A percentile compares a stretch with the other conserved stretches of the same genome.
These are phyloP conservation scores for Knoxdaviesia capensis DNA, from an alignment of 2,329 filamentous ascomycete genomes.

Conservation along the genomic window DNA sequence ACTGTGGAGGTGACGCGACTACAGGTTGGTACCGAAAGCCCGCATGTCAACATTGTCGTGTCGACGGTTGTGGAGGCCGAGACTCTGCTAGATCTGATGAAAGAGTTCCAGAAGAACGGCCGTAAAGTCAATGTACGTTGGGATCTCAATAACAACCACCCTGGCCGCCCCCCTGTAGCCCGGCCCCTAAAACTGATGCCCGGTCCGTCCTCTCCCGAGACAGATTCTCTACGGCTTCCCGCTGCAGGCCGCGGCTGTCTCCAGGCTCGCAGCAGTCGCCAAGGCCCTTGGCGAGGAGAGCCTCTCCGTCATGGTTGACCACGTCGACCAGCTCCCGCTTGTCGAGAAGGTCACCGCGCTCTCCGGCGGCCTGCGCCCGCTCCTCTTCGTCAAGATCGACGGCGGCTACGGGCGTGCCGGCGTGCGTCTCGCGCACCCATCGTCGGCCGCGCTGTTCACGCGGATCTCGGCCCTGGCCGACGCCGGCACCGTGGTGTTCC, in stretches of 20 bases:
- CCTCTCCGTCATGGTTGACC: conserved; percentile 50
- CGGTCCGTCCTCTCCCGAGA: too few relatives aligned
- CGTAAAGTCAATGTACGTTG: conserved; percentile 35
- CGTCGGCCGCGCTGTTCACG: conserved; percentile 24
- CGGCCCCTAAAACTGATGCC: background rate
- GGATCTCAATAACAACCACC: background rate
- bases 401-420: conserved; percentile 55
- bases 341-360: conserved; percentile 20
- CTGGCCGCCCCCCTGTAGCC: background rate
- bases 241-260: conserved; percentile 36
- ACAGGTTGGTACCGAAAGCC: conserved; percentile 40
- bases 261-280: conserved; percentile 37
- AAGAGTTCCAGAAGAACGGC: conserved; percentile 31
- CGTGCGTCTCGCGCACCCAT: conserved; percentile 27
- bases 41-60: conserved; percentile 39
- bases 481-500: conserved; percentile 19
- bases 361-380: conserved; percentile 23
- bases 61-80: conserved; percentile 62
- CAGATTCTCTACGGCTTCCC: conserved; percentile 56
- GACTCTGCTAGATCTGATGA: conserved; percentile 37
- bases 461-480: conserved; percentile 21
- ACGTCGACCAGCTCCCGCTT: conserved; percentile 35
- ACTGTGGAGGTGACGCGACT: conserved; percentile 45
- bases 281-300: conserved; percentile 30
- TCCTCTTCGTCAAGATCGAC: conserved; percentile 55